phyloP scores from a whole-genome alignment of 2,329 filamentous ascomycete genomes.

The Cladosporium sp. region DNA sequence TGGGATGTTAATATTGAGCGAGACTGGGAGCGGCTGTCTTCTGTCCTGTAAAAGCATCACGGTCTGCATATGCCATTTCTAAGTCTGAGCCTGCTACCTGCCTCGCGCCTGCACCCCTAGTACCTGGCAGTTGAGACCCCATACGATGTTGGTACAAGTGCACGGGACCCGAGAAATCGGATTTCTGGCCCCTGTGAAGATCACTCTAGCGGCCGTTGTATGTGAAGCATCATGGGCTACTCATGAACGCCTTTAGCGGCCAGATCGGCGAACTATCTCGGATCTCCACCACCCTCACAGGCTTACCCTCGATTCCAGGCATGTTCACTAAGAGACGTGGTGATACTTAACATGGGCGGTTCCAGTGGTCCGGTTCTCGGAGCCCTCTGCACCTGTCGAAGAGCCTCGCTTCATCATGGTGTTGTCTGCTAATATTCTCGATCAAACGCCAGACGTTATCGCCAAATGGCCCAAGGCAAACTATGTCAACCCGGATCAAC shows the following conservation, averaged over 20 bases:
- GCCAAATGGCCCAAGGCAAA: slow-evolving; percentile 31
- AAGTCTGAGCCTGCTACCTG: too few species aligned
- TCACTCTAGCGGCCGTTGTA: not conserved
- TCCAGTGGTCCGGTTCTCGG: not conserved
- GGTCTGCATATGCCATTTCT: too few species aligned
- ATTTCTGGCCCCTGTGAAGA: not conserved
- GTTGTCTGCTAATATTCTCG: slow-evolving; percentile 27
- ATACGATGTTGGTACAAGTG: too few species aligned
- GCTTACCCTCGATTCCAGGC: too few species aligned
- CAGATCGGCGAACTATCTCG: not conserved
- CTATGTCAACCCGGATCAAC: slow-evolving; percentile 24
- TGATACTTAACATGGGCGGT: not conserved
- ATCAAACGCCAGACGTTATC: slow-evolving; percentile 22
- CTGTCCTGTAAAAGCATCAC: too few species aligned
- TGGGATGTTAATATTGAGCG: too few species aligned
- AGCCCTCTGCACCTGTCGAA: not conserved
- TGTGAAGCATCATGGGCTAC: not conserved
- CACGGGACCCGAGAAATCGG: too few species aligned
- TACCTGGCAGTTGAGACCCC: too few species aligned
- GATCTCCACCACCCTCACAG: not conserved
- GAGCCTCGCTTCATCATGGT: not conserved
- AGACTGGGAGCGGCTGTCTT: too few species aligned
- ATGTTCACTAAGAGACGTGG: too few species aligned
- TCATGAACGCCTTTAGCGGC: not conserved
- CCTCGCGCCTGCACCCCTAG: too few species aligned